Conservation (phyloP, 352 stramenopile genomes). For the Phytophthora ohioensis region DNA sequence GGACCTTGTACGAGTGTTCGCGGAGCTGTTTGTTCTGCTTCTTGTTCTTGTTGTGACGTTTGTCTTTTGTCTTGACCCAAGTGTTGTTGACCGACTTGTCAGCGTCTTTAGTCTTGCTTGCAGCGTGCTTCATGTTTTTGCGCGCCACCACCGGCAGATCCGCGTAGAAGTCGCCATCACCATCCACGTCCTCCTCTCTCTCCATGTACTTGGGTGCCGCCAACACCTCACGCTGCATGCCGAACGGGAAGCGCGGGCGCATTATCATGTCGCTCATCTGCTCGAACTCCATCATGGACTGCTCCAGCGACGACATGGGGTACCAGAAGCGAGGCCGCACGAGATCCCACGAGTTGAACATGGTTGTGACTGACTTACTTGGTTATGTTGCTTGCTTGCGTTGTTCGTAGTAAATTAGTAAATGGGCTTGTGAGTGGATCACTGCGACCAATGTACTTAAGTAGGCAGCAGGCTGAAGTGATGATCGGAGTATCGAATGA, state of each 20-base stretch:
- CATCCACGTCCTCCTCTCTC: not conserved
- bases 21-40: conserved; percentile 4
- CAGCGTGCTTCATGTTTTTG: conserved; percentile 2
- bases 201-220: conserved; percentile 10
- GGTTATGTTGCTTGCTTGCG: conserved; percentile 10
- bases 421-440: not conserved
- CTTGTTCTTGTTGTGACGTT: not conserved
- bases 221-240: conserved; percentile 7
- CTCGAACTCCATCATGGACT: conserved; percentile 61
- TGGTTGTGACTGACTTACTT: conserved; percentile 20
- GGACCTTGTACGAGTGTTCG: not conserved
- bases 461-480: not conserved
- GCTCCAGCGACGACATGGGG: conserved; percentile 63
- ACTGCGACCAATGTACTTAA: not conserved
- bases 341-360: conserved; percentile 65
- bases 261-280: conserved; percentile 46
- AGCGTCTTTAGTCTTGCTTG: not conserved
- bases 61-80: not conserved
- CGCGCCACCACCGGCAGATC: conserved; percentile 16
- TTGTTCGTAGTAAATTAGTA: conserved; percentile 25
- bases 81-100: too few species aligned
- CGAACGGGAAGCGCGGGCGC: conserved; percentile 25
- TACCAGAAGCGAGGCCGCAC: conserved; percentile 64
- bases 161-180: conserved; percentile 21
- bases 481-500: conserved; percentile 2